Base-by-base conservation (phyloP, 139 green algal species). In the Yamagishiella unicocca region DNA sequence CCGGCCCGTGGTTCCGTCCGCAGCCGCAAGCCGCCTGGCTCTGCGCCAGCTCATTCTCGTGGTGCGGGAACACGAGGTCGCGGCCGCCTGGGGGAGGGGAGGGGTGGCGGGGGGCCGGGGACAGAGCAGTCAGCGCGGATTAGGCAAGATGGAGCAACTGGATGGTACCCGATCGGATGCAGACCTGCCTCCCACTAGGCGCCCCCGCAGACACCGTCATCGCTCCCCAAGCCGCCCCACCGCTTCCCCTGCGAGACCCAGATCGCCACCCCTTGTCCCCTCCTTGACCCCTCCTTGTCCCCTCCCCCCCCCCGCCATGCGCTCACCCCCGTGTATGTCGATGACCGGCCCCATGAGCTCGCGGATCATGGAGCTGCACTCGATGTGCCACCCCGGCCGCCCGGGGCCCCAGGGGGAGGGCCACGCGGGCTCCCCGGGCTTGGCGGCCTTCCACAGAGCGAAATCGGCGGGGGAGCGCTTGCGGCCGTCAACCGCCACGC, bases 21-120 rank as follows among this genome's bases (percentile, higher is more conserved):
- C 91, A 94, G 33, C 92, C 94, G 37, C 62, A 55, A 31, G 76
- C 88, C 9, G 86, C 93, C 31, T 88, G 90, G 37, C 88, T 93
- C 92, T 99, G 97, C 12, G 96, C 97, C 40, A 99, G 89, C 94
- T 99, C 98, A 86, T 99, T 99, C 83, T 99, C 98, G 83, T 99
- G 98, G 90, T 99, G 98, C 0, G 98, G 98, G 89, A 99, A 99
- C 9, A 98, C 84, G 21, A 99, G 94, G 90, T 96, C 93, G 22
- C 88, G 87, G 22, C 93, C 93, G 22, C 92, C 90, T 93, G 80
- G 25, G 12, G 31, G 27, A 7, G 12, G 31, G 27, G 72, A 6
- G n/a, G 7, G n/a, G 45, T 8, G 72, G 43, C n/a, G 12, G 35
- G 2, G 45, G 71, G 4, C 19, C 4, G 42, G 22, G n/a, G 61